phyloP scores from a whole-genome alignment of 331 rosid species.

The Rhamnella rubrinervis region DNA sequence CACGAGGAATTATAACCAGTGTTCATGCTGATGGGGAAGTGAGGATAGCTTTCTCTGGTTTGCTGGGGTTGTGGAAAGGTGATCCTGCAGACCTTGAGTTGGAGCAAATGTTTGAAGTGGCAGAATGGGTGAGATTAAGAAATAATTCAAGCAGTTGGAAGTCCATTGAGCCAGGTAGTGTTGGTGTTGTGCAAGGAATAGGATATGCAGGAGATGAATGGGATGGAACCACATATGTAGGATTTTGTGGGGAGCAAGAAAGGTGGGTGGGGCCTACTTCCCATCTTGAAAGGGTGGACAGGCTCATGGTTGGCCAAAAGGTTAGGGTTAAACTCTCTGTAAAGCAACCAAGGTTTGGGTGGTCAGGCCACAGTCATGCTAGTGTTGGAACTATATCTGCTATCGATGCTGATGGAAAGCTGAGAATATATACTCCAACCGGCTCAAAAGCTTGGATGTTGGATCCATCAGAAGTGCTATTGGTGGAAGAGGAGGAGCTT shows the following conservation, averaged over 20 bases:
- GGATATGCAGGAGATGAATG: constrained; percentile 73
- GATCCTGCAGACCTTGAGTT: constrained; percentile 93
- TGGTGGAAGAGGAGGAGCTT: constrained; percentile 77
- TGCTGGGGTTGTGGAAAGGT: constrained; percentile 87
- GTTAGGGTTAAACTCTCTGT: constrained; percentile 65
- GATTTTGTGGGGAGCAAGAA: constrained; percentile 94
- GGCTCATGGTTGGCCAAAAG: constrained; percentile 66
- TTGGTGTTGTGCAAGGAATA: constrained; percentile 93
- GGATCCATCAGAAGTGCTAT: constrained; percentile 88
- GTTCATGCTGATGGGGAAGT: constrained; percentile 96
- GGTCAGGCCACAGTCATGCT: constrained; percentile 91
- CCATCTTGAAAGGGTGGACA: constrained; percentile 62
- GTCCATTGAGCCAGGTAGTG: constrained; percentile 73
- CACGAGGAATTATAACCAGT: constrained; percentile 77
- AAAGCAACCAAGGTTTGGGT: constrained; percentile 85
- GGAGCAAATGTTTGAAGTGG: constrained; percentile 80
- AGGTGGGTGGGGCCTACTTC: constrained; percentile 85
- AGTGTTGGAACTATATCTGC: constrained; percentile 78
- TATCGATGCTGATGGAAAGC: constrained; percentile 92
- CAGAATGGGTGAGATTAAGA: constrained; percentile 90
- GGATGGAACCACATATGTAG: constrained; percentile 76
- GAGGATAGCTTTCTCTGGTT: constrained; percentile 76
- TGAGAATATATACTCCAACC: constrained; percentile 83
- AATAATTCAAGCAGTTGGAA: constrained; percentile 62
- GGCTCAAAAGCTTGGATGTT: constrained; percentile 95